Conservation (phyloP, 371 early-diverging fungal genomes). For the Racocetra persica region DNA sequence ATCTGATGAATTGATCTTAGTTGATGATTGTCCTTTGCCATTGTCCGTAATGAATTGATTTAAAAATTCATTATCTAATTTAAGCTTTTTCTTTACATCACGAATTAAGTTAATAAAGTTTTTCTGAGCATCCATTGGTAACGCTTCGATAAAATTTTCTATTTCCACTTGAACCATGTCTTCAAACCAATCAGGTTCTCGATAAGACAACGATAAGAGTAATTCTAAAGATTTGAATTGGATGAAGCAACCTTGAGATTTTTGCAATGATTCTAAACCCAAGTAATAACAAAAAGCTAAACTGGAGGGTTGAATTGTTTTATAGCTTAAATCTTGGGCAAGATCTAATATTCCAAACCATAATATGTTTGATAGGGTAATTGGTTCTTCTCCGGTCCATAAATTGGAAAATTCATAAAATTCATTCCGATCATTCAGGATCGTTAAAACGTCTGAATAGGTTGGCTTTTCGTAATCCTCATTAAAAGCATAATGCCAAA, state of each 20-base stretch:
- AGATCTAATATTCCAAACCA: slow-evolving; percentile 32
- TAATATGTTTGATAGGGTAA: neutral
- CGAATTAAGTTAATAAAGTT: no score
- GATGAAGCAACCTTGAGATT: slow-evolving; percentile 1
- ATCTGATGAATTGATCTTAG: no score
- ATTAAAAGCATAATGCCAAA: slow-evolving; percentile 3
- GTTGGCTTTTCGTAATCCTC: neutral
- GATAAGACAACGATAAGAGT: slow-evolving; percentile 8
- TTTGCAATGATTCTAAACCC: slow-evolving; percentile 6
- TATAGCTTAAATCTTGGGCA: neutral
- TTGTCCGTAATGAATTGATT: no score
- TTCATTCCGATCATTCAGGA: neutral
- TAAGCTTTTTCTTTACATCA: neutral
- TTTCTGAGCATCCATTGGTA: no score
- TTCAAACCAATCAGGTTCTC: no score
- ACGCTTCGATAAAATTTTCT: no score
- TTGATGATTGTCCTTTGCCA: no score
- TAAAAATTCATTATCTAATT: neutral
- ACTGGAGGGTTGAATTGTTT: neutral
- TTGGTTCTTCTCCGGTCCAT: neutral
- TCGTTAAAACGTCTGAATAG: neutral
- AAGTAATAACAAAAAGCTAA: slow-evolving; percentile 17
- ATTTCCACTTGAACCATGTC: no score
- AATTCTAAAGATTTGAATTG: slow-evolving; percentile 25
- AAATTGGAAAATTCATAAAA: no score